Conservation (phyloP, 768 basidiomycete species). For the Mycena vulgaris region DNA sequence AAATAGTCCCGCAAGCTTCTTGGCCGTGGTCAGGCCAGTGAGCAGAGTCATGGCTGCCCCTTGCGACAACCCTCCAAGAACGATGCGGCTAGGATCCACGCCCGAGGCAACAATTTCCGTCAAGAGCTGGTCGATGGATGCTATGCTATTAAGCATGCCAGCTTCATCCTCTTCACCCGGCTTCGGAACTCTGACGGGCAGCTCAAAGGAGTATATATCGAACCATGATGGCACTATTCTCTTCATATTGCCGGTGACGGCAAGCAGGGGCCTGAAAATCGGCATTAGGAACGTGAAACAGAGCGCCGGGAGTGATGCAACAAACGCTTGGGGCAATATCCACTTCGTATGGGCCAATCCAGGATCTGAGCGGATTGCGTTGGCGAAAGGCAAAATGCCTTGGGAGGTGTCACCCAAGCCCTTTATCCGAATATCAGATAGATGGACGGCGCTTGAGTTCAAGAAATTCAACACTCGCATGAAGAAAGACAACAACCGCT, state of each 20-base stretch:
- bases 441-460: background rate
- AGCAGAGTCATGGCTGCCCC: constrained; percentile 62
- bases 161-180: constrained; percentile 48
- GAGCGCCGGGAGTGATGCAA: background rate
- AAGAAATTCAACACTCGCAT: constrained; percentile 1
- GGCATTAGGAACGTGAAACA: too few species aligned
- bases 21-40: constrained; percentile 54
- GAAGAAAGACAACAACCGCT: constrained; percentile 22
- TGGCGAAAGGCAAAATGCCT: constrained; percentile 5
- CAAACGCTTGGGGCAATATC: constrained; percentile 28
- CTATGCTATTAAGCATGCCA: constrained; percentile 58
- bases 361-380: background rate
- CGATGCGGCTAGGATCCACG: constrained; percentile 57
- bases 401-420: constrained; percentile 27
- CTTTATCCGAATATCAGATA: background rate
- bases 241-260: constrained; percentile 1
- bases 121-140: constrained; percentile 57
- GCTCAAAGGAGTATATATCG: constrained; percentile 16
- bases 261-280: constrained; percentile 1
- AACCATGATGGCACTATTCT: constrained; percentile 24
- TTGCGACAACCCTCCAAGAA: constrained; percentile 67
- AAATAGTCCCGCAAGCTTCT: constrained; percentile 57
- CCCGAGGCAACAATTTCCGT: constrained; percentile 58
- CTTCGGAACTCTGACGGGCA: constrained; percentile 24
- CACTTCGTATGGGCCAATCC: constrained; percentile 20